Percentiles rank a stretch among this genome's conserved stretches.
Evolutionary conservation across 169 alveolate species (phyloP).

Genomic region (Cryptosporidium viatorum): DNA sequence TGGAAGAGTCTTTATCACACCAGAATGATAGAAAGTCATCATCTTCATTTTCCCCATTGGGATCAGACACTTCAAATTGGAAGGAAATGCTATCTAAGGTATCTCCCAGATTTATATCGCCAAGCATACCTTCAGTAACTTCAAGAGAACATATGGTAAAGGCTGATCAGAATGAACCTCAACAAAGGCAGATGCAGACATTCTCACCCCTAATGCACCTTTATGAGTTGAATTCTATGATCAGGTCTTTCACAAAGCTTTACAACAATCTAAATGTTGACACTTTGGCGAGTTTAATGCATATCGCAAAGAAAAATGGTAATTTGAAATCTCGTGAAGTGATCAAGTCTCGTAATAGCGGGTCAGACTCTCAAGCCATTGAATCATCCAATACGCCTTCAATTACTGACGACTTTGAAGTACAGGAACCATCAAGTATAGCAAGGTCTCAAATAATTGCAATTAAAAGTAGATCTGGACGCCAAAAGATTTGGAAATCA

Average conservation of each 20-base stretch:
- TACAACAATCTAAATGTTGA: constrained; percentile 66
- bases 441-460: constrained; percentile 74
- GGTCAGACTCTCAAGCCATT: background rate
- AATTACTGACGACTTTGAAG: constrained; percentile 21
- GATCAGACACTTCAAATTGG: constrained; percentile 65
- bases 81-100: constrained; percentile 61
- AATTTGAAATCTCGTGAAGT: constrained; percentile 34
- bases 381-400: background rate
- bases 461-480: constrained; percentile 69
- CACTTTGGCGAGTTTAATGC: constrained; percentile 68
- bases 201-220: constrained; percentile 56
- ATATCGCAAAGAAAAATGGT: constrained; percentile 57
- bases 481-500: constrained; percentile 66
- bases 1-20: constrained; percentile 69
- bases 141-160: constrained; percentile 14
- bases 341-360: constrained; percentile 15
- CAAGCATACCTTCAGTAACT: constrained; percentile 18
- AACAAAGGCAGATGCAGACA: constrained; percentile 57
- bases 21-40: constrained; percentile 50
- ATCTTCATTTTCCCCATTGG: constrained; percentile 29
- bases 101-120: constrained; percentile 68
- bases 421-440: constrained; percentile 54
- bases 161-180: constrained; percentile 51
- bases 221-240: constrained; percentile 63
- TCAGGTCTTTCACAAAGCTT: constrained; percentile 66